These are phyloP conservation scores for Primulina huaijiensis DNA, from an alignment of 257 asterid species.

Conservation along the genomic window DNA sequence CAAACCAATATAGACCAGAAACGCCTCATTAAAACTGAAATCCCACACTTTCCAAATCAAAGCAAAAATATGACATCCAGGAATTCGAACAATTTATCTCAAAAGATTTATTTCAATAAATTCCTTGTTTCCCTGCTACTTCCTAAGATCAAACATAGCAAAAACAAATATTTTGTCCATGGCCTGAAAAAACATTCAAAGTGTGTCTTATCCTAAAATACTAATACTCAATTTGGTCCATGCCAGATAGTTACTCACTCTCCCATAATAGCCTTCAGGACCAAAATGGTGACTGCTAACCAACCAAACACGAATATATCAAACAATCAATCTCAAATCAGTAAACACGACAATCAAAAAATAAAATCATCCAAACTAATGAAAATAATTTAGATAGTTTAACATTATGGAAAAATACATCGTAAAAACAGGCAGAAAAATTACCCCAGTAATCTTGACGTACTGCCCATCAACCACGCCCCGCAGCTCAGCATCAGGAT, in stretches of 20 bases:
- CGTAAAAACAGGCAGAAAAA: background rate
- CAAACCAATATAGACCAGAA: background rate
- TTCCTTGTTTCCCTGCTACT: background rate
- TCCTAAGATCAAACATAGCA: background rate
- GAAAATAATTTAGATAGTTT: background rate
- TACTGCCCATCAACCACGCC: conserved; percentile 87
- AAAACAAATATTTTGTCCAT: background rate
- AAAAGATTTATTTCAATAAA: background rate
- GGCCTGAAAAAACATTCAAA: background rate
- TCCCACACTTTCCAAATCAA: background rate
- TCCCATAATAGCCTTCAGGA: too few species aligned
- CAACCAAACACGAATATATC: background rate
- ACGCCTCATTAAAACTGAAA: background rate
- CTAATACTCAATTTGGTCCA: too few species aligned
- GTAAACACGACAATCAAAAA: background rate
- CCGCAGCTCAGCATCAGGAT: conserved; percentile 83
- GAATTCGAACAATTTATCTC: background rate
- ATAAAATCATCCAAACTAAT: too few species aligned
- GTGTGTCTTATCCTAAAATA: too few species aligned
- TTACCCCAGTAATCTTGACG: conserved; percentile 99
- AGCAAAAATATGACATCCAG: background rate
- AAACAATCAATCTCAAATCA: background rate
- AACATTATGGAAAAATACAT: background rate
- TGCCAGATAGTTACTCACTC: too few species aligned
- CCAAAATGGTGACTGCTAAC: background rate